Evolutionary conservation across 2,329 filamentous ascomycete species (phyloP).

Genomic region (Emergomyces pasteurianus): DNA sequence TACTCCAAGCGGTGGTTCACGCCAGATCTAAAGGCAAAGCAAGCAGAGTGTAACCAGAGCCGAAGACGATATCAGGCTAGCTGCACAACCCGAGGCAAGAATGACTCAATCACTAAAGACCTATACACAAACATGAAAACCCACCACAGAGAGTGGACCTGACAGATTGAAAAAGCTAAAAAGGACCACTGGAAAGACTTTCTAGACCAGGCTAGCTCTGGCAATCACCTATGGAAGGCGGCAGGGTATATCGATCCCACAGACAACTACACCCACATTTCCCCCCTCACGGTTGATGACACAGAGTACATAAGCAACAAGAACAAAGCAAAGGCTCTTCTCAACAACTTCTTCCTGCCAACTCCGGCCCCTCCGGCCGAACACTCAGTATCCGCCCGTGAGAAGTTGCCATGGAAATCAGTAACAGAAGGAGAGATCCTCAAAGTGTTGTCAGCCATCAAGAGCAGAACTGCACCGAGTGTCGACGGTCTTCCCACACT

Average conservation of each 20-base stretch:
- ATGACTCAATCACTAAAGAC: conserved; percentile 2
- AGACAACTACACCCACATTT: conserved; percentile 11
- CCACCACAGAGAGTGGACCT: conserved; percentile 12
- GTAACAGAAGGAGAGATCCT: conserved; percentile 7
- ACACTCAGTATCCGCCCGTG: background rate
- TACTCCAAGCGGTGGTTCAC: conserved; percentile 19
- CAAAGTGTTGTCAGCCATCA: no score
- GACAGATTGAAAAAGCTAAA: conserved; percentile 13
- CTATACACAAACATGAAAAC: conserved; percentile 6
- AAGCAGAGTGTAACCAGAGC: conserved; percentile 12
- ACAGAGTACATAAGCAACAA: conserved; percentile 11
- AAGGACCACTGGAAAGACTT: conserved; percentile 15
- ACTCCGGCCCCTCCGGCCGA: conserved; percentile 5
- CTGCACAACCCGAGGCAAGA: conserved; percentile 2
- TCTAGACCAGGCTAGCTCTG: conserved; percentile 12
- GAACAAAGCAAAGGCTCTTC: conserved; percentile 11
- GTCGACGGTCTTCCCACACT: no score
- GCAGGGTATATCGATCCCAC: conserved; percentile 9
- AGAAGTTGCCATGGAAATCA: conserved; percentile 9
- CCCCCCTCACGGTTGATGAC: conserved; percentile 7
- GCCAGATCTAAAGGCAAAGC: conserved; percentile 14
- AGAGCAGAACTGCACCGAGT: no score
- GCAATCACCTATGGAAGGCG: conserved; percentile 11
- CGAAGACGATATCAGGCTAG: conserved; percentile 13
- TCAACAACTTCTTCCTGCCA: conserved; percentile 12